Percentiles rank a stretch among this genome's conserved stretches.
Evolutionary conservation across 108 stramenopile genomes (phyloP).

Genomic region (Aurantiochytrium sp.): DNA sequence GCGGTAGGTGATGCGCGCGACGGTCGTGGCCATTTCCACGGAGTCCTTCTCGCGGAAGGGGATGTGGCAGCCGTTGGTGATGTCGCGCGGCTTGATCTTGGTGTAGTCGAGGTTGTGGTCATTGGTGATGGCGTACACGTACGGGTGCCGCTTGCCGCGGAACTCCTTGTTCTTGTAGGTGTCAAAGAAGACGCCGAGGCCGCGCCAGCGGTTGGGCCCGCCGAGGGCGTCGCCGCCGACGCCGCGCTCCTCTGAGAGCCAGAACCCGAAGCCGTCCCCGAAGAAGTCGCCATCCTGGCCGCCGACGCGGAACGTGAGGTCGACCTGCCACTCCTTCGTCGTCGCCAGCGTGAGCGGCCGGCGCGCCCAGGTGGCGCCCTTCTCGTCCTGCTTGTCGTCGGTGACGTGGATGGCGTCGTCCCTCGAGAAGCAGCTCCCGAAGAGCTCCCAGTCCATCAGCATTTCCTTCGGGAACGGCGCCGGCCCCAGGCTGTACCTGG

Average conservation of each 20-base stretch:
- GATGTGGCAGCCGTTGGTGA: background rate
- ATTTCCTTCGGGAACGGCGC: background rate
- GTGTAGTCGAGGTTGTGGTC: background rate
- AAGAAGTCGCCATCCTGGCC: conserved; percentile 4
- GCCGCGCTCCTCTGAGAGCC: background rate
- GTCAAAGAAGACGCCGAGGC: conserved; percentile 26
- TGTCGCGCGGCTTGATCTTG: conserved; percentile 11
- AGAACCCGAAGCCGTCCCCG: conserved; percentile 4
- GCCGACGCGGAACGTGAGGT: conserved; percentile 18
- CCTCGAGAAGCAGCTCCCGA: background rate
- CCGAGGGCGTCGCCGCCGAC: conserved; percentile 20
- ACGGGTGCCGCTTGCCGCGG: conserved; percentile 10
- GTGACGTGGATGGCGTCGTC: conserved; percentile 7
- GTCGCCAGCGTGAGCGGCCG: background rate
- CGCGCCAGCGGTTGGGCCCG: background rate
- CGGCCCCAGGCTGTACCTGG: background rate
- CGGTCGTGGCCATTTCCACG: background rate
- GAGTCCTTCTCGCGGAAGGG: background rate
- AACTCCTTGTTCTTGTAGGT: conserved; percentile 26
- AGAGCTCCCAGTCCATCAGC: conserved; percentile 13
- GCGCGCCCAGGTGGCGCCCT: background rate
- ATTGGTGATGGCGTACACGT: background rate
- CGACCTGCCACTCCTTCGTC: background rate
- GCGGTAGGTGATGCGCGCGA: background rate
- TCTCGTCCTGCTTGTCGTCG: background rate